Base-by-base conservation (phyloP, 2,329 filamentous ascomycete species). In the Emmonsia crescens region DNA sequence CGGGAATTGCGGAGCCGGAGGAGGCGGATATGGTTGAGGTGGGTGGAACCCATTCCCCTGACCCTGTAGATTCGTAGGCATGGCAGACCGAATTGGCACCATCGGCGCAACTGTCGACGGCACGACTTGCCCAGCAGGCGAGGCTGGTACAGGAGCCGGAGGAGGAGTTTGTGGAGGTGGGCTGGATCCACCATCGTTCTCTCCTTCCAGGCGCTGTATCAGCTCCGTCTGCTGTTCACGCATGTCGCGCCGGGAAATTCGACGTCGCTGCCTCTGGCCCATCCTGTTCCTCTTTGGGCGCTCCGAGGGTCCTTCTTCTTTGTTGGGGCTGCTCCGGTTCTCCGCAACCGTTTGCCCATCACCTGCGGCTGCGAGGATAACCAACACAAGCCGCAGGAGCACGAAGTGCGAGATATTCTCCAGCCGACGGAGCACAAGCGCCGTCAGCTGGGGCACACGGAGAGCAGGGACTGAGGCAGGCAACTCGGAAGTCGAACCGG, bases 361-460 rank as follows among this genome's bases (percentile, higher is more conserved):
- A 46, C 33, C 49, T 51, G 36, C 24, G 27, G 40, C 8, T 52
- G 60, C 56, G 49, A 63, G 58, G 40, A 66, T 49, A 46, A 48
- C 60, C 19, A 59, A 59, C 19, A 58, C 59, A 21, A 63, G 46
- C 58, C 62, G 63, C 44, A 60, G 49, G 49, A 63, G 54, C 48
- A 66, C 38, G 31, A 63, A 60, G 46, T 62, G 66, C 19, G 65
- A 64, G 52, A 68, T 60, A 52, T 66, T 65, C 38, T 64, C 67
- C 62, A 64, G 62, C 40, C 62, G 66, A 27, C 62, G 63, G 52
- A 62, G 59, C 59, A 67, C 66, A n/a, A 67, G 63, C 57, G 65
- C 67, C 61, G 62, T 63, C 44, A 61, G 44, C 60, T 63, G 64
- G 57, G 63, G 60, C 55, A 36, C 44, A 42, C 52, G 61, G 60